Evolutionary conservation across 2,329 filamentous ascomycete species (phyloP).

Genomic region (Reticulascus tulasneorum): DNA sequence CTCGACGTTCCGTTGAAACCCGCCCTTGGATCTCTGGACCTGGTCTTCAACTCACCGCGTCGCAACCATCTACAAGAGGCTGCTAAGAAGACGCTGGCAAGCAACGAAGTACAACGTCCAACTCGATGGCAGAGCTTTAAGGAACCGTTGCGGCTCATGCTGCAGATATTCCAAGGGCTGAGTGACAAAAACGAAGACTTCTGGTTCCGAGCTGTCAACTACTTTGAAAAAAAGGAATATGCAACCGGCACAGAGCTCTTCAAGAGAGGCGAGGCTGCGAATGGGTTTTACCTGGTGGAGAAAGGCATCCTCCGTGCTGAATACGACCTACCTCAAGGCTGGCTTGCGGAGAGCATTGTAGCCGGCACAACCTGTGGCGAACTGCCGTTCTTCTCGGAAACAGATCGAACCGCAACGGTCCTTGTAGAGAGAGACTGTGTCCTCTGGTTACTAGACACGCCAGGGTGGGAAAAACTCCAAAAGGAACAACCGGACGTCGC

Average conservation of each 20-base stretch:
- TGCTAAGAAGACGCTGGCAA: slow-evolving; percentile 70
- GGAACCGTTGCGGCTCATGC: slow-evolving; percentile 83
- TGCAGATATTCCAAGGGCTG: slow-evolving; percentile 91
- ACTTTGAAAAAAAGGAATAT: slow-evolving; percentile 69
- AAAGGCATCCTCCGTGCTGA: slow-evolving; percentile 84
- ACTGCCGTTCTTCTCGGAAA: slow-evolving; percentile 92
- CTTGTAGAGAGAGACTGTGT: slow-evolving; percentile 77
- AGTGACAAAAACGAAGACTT: slow-evolving; percentile 89
- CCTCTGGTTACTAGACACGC: slow-evolving; percentile 73
- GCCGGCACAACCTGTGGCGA: slow-evolving; percentile 94
- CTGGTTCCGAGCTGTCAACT: slow-evolving; percentile 77
- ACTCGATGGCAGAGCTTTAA: slow-evolving; percentile 81
- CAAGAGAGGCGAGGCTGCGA: slow-evolving; percentile 68
- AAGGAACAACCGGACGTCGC: slow-evolving; percentile 71
- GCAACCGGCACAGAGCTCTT: slow-evolving; percentile 71
- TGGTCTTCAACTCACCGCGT: slow-evolving; percentile 73
- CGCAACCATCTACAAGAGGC: slow-evolving; percentile 73
- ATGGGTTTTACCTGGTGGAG: slow-evolving; percentile 88
- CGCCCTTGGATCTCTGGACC: slow-evolving; percentile 30
- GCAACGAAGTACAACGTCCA: slow-evolving; percentile 54
- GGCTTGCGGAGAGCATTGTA: slow-evolving; percentile 85
- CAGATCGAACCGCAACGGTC: slow-evolving; percentile 80
- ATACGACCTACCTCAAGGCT: slow-evolving; percentile 86
- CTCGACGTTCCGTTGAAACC: slow-evolving; percentile 44
- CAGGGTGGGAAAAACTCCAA: slow-evolving; percentile 71